Evolutionary conservation across 345 rosid genomes (phyloP).

Genomic region (Lagerstroemia speciosa): DNA sequence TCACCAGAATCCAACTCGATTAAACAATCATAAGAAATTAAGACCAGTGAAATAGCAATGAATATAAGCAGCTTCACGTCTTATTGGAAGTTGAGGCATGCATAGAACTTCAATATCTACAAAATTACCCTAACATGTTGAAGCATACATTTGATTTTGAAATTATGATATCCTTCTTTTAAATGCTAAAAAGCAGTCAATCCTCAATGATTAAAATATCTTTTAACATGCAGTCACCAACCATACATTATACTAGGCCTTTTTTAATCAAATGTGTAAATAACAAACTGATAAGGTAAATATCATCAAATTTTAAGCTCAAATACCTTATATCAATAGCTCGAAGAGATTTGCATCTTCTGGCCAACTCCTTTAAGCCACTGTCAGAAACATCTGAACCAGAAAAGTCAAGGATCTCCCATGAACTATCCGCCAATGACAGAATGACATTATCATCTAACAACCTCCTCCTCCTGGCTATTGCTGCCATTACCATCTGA

Average conservation of each 20-base stretch:
- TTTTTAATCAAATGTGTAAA: too few species aligned
- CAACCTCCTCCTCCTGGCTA: slow-evolving; percentile 75
- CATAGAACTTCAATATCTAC: too few species aligned
- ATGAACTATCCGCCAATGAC: slow-evolving; percentile 66
- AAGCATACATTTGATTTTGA: neutral
- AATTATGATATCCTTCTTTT: neutral
- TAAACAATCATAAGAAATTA: too few species aligned
- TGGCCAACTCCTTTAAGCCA: slow-evolving; percentile 51
- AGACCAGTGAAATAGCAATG: too few species aligned
- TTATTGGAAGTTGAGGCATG: too few species aligned
- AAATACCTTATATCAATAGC: slow-evolving; percentile 82
- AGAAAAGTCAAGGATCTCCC: slow-evolving; percentile 78
- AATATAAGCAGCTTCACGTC: too few species aligned
- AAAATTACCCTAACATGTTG: too few species aligned
- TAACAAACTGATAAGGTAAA: neutral
- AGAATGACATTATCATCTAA: slow-evolving; percentile 47
- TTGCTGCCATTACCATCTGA: slow-evolving; percentile 59
- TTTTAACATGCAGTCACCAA: too few species aligned
- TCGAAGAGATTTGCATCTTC: slow-evolving; percentile 51
- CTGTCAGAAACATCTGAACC: slow-evolving; percentile 66
- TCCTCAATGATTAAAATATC: neutral
- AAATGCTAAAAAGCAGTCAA: neutral
- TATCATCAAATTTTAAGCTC: neutral
- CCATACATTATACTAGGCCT: too few species aligned
- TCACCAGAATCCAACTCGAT: too few species aligned